Evolutionary conservation across 805 yeast genomes (phyloP).

Genomic region (Saturnispora bothae): DNA sequence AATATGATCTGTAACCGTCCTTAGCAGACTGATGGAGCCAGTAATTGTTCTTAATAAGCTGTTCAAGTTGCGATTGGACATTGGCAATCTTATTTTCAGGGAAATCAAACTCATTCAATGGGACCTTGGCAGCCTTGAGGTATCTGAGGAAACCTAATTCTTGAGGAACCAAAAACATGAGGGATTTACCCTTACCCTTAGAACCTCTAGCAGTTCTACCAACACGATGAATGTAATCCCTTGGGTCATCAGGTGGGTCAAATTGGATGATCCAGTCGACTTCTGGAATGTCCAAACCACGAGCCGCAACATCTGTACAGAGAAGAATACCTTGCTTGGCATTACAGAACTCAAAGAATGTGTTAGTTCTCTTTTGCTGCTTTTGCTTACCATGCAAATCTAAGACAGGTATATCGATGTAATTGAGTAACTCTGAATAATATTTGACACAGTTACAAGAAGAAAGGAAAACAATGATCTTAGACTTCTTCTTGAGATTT

Average conservation of each 20-base stretch:
- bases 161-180: constrained; percentile 89
- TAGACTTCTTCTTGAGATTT: constrained; percentile 86
- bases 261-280: constrained; percentile 99
- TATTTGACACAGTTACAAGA: constrained; percentile 96
- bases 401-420: constrained; percentile 92
- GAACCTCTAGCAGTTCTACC: constrained; percentile 98
- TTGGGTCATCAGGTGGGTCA: constrained; percentile 99
- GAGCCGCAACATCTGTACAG: constrained; percentile 98
- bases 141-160: constrained; percentile 93
- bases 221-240: constrained; percentile 97
- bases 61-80: constrained; percentile 87
- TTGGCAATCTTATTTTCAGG: constrained; percentile 91
- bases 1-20: constrained; percentile 93
- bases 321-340: constrained; percentile 88
- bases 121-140: constrained; percentile 93
- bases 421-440: constrained; percentile 88
- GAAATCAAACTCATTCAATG: constrained; percentile 94
- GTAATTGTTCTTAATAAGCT: constrained; percentile 82
- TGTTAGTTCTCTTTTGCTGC: constrained; percentile 96
- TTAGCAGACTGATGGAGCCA: constrained; percentile 93
- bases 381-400: constrained; percentile 97
- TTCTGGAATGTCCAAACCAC: constrained; percentile 97
- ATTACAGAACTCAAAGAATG: constrained; percentile 95
- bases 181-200: constrained; percentile 80
- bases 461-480: constrained; percentile 86